phyloP scores from a whole-genome alignment of 2,329 filamentous ascomycete genomes.

The Aspergillus novoparasiticus region DNA sequence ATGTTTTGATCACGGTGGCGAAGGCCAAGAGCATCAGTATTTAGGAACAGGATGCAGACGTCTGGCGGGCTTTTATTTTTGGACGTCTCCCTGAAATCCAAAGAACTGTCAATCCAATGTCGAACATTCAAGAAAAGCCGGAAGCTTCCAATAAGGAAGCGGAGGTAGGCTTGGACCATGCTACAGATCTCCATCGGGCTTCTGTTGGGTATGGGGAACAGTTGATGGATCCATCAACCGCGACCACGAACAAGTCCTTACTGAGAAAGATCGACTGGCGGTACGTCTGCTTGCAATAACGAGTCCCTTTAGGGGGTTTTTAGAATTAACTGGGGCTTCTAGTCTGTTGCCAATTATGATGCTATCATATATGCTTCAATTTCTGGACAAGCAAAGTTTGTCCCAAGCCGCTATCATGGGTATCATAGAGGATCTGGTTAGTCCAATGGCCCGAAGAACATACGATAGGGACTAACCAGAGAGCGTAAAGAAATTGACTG shows the following conservation, averaged over 20 bases:
- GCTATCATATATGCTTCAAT: constrained; percentile 16
- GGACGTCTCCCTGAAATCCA: background rate
- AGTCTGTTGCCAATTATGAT: constrained; percentile 13
- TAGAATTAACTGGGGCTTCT: background rate
- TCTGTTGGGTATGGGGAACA: background rate
- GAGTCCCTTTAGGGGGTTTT: background rate
- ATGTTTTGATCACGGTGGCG: too few species aligned
- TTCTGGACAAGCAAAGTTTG: constrained; percentile 17
- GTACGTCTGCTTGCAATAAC: background rate
- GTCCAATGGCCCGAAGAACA: background rate
- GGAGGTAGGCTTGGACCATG: background rate
- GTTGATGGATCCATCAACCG: background rate
- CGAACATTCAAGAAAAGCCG: background rate
- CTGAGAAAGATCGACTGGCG: background rate
- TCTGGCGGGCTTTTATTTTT: background rate
- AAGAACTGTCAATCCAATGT: background rate
- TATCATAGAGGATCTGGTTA: constrained; percentile 1
- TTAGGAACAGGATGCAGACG: background rate
- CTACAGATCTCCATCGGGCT: background rate
- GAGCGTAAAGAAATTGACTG: background rate
- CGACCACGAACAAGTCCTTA: background rate
- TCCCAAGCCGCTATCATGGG: constrained; percentile 10
- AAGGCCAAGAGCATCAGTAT: background rate
- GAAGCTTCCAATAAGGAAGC: background rate
- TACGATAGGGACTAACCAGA: background rate